Base-by-base conservation (phyloP, 2,329 filamentous ascomycete genomes). In the Fusarium dlaminii region DNA sequence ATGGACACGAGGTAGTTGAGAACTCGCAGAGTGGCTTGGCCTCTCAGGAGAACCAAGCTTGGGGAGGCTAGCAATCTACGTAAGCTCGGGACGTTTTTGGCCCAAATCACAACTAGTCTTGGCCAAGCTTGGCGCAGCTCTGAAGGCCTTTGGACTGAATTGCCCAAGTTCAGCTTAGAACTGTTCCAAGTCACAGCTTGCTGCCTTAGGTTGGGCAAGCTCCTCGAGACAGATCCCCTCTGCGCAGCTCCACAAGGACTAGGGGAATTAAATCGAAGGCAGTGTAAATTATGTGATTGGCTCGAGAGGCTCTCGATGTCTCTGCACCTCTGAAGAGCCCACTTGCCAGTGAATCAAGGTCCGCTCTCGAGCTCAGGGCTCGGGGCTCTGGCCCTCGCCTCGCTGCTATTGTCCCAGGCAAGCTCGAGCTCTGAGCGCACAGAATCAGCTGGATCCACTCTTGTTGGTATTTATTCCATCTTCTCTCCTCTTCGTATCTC, bases 31-130 rank as follows among this genome's bases (percentile, higher is more conserved):
- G 36, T 40, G 46, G 55, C 43, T 70, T 29, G 45, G 39, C 57
- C 29, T 15, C 24, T 57, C 70, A 73, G 70, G 61, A 68, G 66
- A 39, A 46, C 60, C 30, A 27, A 34, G 32, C 18, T 12, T 22
- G n/a, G 49, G 4, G 18, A 36, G 30, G 3, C 13, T 10, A 52
- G 18, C 14, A 22, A 2, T 3, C 18, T 11, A 48, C 27, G 9
- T n/a, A 9, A 27, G 5, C 17, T 15, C 3, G 3, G 49, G 32
- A 27, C n/a, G 7, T 17, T 22, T 49, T 27, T 22, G 4, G 5
- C 13, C 18, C 5, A 36, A 11, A 36, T 12, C 4, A 22, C 17
- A 34, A 9, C 18, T 17, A 17, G 8, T 4, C 1, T 52, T 27
- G 18, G 5, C n/a, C 9, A 27, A 15, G 0, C 0, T 11, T 14